These are phyloP conservation scores for Teunomyces stri DNA, from an alignment of 805 yeast species.

Conservation along the genomic window DNA sequence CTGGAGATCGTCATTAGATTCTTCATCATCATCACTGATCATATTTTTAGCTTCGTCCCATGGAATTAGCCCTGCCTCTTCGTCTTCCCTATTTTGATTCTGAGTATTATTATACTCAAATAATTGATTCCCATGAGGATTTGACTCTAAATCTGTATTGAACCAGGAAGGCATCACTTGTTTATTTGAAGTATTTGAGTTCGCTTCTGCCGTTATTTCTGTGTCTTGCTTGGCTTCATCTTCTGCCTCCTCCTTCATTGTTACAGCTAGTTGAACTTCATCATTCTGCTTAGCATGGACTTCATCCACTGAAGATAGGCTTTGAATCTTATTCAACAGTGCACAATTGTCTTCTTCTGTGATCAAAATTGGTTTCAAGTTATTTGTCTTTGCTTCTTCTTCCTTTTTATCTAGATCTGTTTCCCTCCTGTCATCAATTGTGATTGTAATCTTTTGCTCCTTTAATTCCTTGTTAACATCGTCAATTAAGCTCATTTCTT, in stretches of 20 bases:
- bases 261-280: neutral
- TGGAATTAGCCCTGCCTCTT: conserved; percentile 49
- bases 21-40: conserved; percentile 10
- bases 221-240: neutral
- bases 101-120: neutral
- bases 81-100: conserved; percentile 31
- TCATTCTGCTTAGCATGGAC: neutral
- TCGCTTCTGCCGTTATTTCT: neutral
- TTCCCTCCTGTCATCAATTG: neutral
- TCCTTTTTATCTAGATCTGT: too few relatives aligned
- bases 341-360: neutral
- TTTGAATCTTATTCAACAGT: too few relatives aligned
- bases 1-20: conserved; percentile 7
- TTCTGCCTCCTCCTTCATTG: neutral
- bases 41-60: conserved; percentile 47
- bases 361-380: neutral
- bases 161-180: conserved; percentile 27
- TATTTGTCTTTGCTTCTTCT: neutral
- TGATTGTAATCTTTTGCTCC: neutral
- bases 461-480: conserved; percentile 12
- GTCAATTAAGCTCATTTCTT: conserved; percentile 45
- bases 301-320: too few relatives aligned
- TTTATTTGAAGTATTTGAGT: neutral
- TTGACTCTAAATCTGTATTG: conserved; percentile 8
- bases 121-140: neutral